phyloP scores from a whole-genome alignment of 2,329 filamentous ascomycete genomes.

The Ophiostoma tasmaniense region DNA sequence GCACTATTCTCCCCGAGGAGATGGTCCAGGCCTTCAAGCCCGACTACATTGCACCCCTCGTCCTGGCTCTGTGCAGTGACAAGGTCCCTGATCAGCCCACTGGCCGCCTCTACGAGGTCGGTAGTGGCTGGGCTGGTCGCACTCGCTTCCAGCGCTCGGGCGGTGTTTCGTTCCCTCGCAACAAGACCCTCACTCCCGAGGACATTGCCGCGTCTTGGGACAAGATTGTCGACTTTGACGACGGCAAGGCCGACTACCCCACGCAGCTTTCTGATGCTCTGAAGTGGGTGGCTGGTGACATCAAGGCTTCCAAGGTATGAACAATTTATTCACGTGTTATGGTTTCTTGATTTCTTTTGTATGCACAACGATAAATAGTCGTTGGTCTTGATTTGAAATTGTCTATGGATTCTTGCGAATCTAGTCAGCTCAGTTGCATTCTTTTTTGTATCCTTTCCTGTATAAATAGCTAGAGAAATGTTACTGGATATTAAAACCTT shows the following conservation, averaged over 20 bases:
- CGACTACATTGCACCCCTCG: constrained; percentile 91
- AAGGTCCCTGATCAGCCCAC: constrained; percentile 76
- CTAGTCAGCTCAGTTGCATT: background rate
- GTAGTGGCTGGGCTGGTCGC: constrained; percentile 83
- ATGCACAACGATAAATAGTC: background rate
- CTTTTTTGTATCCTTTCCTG: constrained; percentile 12
- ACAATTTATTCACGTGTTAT: background rate
- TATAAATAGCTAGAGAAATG: constrained; percentile 16
- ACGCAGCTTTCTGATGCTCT: constrained; percentile 67
- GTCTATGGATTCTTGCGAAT: background rate
- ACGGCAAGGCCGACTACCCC: constrained; percentile 80
- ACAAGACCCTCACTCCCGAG: constrained; percentile 76
- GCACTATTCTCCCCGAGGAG: constrained; percentile 90
- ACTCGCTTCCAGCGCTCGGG: constrained; percentile 93
- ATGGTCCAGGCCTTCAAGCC: constrained; percentile 99
- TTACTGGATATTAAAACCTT: constrained; percentile 22
- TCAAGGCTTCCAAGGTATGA: constrained; percentile 46
- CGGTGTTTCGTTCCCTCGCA: constrained; percentile 83
- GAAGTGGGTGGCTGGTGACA: constrained; percentile 69
- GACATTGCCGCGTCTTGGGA: constrained; percentile 68
- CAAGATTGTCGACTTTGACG: constrained; percentile 77
- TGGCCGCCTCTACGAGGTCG: constrained; percentile 86
- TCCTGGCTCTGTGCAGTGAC: constrained; percentile 77
- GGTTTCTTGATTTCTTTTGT: background rate
- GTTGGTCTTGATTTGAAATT: background rate